phyloP scores from a whole-genome alignment of 805 yeast genomes.

The Saturnispora diversa region DNA sequence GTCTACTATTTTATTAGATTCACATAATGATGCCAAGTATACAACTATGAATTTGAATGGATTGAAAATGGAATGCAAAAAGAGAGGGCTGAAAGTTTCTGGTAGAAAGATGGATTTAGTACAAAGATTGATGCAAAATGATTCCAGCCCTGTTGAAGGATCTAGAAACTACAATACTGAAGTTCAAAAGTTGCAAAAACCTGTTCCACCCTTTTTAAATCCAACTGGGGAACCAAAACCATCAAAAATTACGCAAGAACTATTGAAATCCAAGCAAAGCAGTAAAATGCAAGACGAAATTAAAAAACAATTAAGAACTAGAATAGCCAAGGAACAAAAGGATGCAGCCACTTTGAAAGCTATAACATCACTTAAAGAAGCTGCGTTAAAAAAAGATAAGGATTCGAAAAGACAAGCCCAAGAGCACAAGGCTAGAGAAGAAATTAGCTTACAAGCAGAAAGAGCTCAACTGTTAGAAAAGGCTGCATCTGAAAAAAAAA shows the following conservation, averaged over 20 bases:
- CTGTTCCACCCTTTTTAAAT: background rate
- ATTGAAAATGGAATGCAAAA: conserved; percentile 50
- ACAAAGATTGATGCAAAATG: conserved; percentile 24
- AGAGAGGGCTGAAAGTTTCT: conserved; percentile 50
- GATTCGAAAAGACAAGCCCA: conserved; percentile 4
- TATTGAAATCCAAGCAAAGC: conserved; percentile 6
- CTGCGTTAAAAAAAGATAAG: conserved; percentile 4
- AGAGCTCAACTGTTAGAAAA: background rate
- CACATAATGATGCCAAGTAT: conserved; percentile 21
- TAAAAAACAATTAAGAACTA: conserved; percentile 3
- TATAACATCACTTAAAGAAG: conserved; percentile 3
- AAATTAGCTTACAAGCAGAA: conserved; percentile 6
- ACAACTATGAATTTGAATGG: conserved; percentile 43
- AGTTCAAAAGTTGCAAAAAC: background rate
- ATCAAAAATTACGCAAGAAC: conserved; percentile 1
- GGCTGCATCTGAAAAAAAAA: background rate
- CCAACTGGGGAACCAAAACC: background rate
- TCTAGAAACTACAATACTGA: conserved; percentile 10
- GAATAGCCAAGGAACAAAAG: conserved; percentile 7
- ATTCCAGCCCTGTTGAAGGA: conserved; percentile 9
- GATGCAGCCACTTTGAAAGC: background rate
- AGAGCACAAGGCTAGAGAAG: conserved; percentile 8
- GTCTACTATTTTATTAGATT: conserved; percentile 26
- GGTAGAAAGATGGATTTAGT: conserved; percentile 56
- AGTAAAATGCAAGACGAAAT: conserved; percentile 2